phyloP scores from a whole-genome alignment of 2,329 filamentous ascomycete species.

The Periconia sp. region DNA sequence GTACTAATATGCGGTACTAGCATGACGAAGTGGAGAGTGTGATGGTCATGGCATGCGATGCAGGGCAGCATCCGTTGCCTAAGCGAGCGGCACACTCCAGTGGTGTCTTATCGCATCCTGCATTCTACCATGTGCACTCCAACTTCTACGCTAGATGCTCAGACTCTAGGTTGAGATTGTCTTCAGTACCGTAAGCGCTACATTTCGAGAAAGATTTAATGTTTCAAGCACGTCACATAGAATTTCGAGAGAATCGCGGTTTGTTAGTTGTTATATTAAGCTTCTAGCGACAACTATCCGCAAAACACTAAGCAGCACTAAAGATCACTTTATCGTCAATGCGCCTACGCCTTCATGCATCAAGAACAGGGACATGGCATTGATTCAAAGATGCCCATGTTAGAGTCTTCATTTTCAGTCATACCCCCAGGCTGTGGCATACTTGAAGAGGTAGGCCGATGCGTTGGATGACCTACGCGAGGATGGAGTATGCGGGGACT shows the following conservation, averaged over 20 bases:
- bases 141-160: background rate
- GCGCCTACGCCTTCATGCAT: background rate
- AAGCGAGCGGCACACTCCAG: background rate
- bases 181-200: too few species aligned
- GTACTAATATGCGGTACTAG: background rate
- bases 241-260: background rate
- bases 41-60: background rate
- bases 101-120: background rate
- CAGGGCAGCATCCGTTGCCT: background rate
- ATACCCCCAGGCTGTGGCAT: slow-evolving; percentile 1
- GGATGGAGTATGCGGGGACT: slow-evolving; percentile 1
- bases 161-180: too few species aligned
- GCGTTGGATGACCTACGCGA: background rate
- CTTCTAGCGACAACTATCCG: background rate
- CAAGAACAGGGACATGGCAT: background rate
- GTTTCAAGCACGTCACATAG: background rate
- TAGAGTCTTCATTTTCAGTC: background rate
- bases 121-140: background rate
- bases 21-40: background rate
- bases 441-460: slow-evolving; percentile 2
- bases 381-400: background rate
- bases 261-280: slow-evolving; percentile 2
- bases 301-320: slow-evolving; percentile 2
- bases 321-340: slow-evolving; percentile 3
- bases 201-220: too few species aligned